These are phyloP conservation scores for Inonotus hispidus DNA, from an alignment of 1,284 basidiomycete species.

Conservation along the genomic window DNA sequence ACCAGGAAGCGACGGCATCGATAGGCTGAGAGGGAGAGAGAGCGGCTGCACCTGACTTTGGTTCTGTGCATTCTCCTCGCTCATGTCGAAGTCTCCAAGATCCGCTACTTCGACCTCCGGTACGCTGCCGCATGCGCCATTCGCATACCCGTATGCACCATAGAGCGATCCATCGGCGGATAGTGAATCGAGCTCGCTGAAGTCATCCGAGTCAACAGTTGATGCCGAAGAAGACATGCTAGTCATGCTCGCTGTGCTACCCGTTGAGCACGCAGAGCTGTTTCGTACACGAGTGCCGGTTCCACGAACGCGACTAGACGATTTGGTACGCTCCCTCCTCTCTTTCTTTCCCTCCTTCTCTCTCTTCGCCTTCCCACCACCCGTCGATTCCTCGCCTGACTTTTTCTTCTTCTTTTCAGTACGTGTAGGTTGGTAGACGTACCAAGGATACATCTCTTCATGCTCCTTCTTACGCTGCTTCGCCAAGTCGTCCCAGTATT, in stretches of 20 bases:
- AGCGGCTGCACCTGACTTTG: not conserved
- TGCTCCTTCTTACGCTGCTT: slow-evolving; percentile 57
- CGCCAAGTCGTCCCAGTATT: slow-evolving; percentile 57
- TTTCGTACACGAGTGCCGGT: slow-evolving; percentile 1
- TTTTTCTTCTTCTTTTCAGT: slow-evolving; percentile 6
- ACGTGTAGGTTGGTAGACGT: slow-evolving; percentile 69
- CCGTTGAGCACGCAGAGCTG: slow-evolving; percentile 8
- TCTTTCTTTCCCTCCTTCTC: slow-evolving; percentile 12
- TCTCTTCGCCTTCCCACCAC: slow-evolving; percentile 5
- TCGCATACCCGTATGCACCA: not conserved
- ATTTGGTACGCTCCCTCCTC: slow-evolving; percentile 7
- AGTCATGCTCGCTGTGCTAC: slow-evolving; percentile 3
- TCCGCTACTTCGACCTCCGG: slow-evolving; percentile 7
- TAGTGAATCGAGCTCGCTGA: slow-evolving; percentile 6
- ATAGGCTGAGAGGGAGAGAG: slow-evolving; percentile 2
- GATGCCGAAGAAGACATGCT: slow-evolving; percentile 3
- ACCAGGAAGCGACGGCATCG: slow-evolving; percentile 6
- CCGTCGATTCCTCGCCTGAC: not conserved
- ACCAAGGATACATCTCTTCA: slow-evolving; percentile 62
- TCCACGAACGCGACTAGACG: slow-evolving; percentile 5
- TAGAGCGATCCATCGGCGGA: slow-evolving; percentile 3
- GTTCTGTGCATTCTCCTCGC: not conserved
- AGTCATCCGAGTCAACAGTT: slow-evolving; percentile 12
- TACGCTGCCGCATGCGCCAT: not conserved
- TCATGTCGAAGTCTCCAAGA: slow-evolving; percentile 10